These are phyloP conservation scores for Neonectria neomacrospora DNA, from an alignment of 2,329 filamentous ascomycete genomes.

Conservation along the genomic window DNA sequence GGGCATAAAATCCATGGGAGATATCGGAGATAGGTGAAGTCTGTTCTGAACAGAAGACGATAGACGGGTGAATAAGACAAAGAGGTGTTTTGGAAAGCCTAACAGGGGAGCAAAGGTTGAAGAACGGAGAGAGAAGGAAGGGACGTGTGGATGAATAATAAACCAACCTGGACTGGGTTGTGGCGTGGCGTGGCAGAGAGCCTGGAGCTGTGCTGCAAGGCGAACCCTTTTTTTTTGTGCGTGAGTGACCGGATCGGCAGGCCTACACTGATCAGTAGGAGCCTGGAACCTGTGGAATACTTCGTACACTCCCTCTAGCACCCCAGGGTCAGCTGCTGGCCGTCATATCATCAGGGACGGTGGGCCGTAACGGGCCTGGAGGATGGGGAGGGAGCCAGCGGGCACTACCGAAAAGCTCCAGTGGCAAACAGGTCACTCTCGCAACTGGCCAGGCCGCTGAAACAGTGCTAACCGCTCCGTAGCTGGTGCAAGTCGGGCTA, in stretches of 20 bases:
- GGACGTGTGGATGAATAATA: slow-evolving; percentile 26
- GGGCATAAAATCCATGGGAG: slow-evolving; percentile 44
- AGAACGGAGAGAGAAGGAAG: slow-evolving; percentile 4
- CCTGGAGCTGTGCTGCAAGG: slow-evolving; percentile 9
- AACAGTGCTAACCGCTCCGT: background rate
- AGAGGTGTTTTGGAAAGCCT: slow-evolving; percentile 24
- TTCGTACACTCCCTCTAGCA: slow-evolving; percentile 1
- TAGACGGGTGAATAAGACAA: slow-evolving; percentile 14
- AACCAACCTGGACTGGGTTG: slow-evolving; percentile 24
- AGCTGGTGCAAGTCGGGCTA: background rate
- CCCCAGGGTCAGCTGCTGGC: background rate
- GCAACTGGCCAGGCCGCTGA: background rate
- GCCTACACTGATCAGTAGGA: background rate
- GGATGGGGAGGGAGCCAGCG: background rate
- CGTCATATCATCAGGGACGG: background rate
- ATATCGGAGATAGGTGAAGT: slow-evolving; percentile 24
- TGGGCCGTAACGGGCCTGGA: background rate
- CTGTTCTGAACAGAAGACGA: background rate
- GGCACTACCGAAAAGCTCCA: background rate
- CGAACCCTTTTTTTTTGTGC: slow-evolving; percentile 14
- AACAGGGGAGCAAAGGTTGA: background rate
- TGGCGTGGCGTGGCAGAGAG: slow-evolving; percentile 22
- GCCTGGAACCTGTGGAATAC: background rate
- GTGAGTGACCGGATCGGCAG: background rate
- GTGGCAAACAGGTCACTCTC: slow-evolving; percentile 2